Conservation (phyloP, 2,329 filamentous ascomycete species). For the Ilyonectria mors-panacis region DNA sequence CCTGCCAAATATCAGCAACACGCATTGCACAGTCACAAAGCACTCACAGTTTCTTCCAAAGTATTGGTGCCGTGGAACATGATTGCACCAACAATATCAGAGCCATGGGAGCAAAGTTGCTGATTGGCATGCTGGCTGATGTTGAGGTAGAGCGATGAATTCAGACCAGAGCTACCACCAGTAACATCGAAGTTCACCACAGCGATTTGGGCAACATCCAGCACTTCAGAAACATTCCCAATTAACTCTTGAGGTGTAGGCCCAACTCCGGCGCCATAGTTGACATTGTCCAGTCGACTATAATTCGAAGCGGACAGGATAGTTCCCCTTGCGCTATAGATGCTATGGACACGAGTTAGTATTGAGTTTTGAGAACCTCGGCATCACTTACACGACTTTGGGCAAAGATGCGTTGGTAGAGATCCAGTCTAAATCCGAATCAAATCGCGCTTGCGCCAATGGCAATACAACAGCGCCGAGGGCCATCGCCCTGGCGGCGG, state of each 20-base stretch:
- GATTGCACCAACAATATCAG: constrained; percentile 49
- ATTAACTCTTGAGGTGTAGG: constrained; percentile 49
- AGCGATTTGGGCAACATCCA: constrained; percentile 51
- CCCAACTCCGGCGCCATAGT: constrained; percentile 47
- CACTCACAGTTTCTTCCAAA: constrained; percentile 64
- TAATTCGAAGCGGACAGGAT: constrained; percentile 54
- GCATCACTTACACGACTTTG: constrained; percentile 45
- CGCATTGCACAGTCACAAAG: too few relatives aligned
- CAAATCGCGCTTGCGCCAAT: constrained; percentile 16
- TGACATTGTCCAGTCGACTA: constrained; percentile 52
- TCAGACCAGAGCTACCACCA: constrained; percentile 49
- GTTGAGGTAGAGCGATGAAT: constrained; percentile 53
- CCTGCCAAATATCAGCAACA: neutral
- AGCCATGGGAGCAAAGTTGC: constrained; percentile 49
- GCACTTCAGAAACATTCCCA: constrained; percentile 50
- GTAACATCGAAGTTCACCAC: constrained; percentile 45
- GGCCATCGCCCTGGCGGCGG: neutral
- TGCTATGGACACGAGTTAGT: constrained; percentile 21
- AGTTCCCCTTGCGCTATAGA: constrained; percentile 47
- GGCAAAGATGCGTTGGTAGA: constrained; percentile 45
- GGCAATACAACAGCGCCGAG: constrained; percentile 18
- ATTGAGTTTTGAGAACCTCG: neutral
- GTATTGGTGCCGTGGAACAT: constrained; percentile 67
- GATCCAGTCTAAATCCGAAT: constrained; percentile 43
- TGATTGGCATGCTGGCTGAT: constrained; percentile 51